Base-by-base conservation (phyloP, 768 basidiomycete genomes). In the Lyophyllum shimeji region DNA sequence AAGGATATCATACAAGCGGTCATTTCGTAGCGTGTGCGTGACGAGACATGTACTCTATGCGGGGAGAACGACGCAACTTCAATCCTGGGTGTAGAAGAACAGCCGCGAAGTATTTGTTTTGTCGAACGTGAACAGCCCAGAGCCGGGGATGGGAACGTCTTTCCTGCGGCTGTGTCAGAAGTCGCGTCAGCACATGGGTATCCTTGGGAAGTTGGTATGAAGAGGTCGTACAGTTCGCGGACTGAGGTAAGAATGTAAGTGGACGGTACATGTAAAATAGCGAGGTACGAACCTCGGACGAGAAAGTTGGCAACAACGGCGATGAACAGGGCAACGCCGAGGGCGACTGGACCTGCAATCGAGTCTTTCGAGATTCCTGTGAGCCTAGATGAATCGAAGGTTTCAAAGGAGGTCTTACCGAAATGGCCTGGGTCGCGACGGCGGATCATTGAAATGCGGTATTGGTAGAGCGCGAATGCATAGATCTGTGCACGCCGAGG, bases 231-330 rank as follows among this genome's bases (percentile, higher is more conserved):
- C 86, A 88, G 67, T 60, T 87, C 85, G 48, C 76, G 82, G 20
- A 87, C 86, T 87, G 57, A 12, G 7, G 27, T 20, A 1, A 55
- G 43, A 39, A 46, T n/a, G 18, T 34, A 50, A 53, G 61, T 56
- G 5, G 2, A 45, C 29, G 42, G 50, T 53, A 47, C 51, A 37
- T 17, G 42, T 34, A 53, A 24, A 56, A 24, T 17, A 11, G 42
- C 50, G 46, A 20, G 23, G 49, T 39, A 47, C 20, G 74, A 83
- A 93, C 91, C 87, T 73, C 95, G 86, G 56, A 96, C 77, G 58
- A 93, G 63, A 67, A 98, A 97, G 71, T 98, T 98, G 46, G 84
- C 80, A 25, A 96, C 79, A 7, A 99, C 82, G 7, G 93, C 97
- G 45, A 87, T 70, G 76, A 99, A 98, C 15, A 99, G 82, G 12